These are phyloP conservation scores for Rutstroemia sydowiana DNA, from an alignment of 2,329 filamentous ascomycete species.

Conservation along the genomic window DNA sequence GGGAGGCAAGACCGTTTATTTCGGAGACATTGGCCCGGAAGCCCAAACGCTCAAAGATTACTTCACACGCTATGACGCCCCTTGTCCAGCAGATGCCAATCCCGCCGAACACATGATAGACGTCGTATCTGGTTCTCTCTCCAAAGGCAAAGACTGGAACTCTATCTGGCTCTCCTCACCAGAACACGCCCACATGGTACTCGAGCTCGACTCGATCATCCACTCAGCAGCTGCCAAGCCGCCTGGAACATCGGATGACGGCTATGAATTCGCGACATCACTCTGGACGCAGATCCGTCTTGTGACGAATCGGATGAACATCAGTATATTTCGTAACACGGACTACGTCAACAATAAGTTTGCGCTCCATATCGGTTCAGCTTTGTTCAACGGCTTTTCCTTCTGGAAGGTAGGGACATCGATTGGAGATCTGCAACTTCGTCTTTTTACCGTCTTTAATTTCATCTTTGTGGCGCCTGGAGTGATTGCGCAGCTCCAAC, in stretches of 20 bases:
- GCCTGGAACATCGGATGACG: slow-evolving; percentile 33
- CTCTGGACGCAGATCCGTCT: slow-evolving; percentile 36
- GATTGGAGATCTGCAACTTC: slow-evolving; percentile 44
- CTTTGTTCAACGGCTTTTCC: slow-evolving; percentile 53
- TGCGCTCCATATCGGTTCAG: slow-evolving; percentile 44
- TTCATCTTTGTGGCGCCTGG: slow-evolving; percentile 56
- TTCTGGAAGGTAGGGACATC: slow-evolving; percentile 52
- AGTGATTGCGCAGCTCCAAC: slow-evolving; percentile 51
- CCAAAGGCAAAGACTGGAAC: slow-evolving; percentile 56
- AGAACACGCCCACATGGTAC: slow-evolving; percentile 44
- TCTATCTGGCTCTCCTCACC: slow-evolving; percentile 58
- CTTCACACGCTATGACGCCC: slow-evolving; percentile 47
- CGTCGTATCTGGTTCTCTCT: slow-evolving; percentile 40
- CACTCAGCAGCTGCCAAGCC: slow-evolving; percentile 35
- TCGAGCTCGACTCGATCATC: slow-evolving; percentile 53
- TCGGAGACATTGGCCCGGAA: slow-evolving; percentile 57
- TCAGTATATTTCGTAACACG: slow-evolving; percentile 57
- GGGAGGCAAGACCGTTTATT: slow-evolving; percentile 62
- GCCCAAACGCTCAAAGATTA: slow-evolving; percentile 51
- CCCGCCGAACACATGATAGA: slow-evolving; percentile 40
- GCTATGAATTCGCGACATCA: slow-evolving; percentile 45
- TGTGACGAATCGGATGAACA: slow-evolving; percentile 24
- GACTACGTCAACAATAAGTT: slow-evolving; percentile 46
- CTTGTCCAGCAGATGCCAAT: slow-evolving; percentile 35
- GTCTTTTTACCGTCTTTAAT: slow-evolving; percentile 54